These are phyloP conservation scores for Aspergillus tamarii DNA, from an alignment of 2,329 filamentous ascomycete genomes.

Conservation along the genomic window DNA sequence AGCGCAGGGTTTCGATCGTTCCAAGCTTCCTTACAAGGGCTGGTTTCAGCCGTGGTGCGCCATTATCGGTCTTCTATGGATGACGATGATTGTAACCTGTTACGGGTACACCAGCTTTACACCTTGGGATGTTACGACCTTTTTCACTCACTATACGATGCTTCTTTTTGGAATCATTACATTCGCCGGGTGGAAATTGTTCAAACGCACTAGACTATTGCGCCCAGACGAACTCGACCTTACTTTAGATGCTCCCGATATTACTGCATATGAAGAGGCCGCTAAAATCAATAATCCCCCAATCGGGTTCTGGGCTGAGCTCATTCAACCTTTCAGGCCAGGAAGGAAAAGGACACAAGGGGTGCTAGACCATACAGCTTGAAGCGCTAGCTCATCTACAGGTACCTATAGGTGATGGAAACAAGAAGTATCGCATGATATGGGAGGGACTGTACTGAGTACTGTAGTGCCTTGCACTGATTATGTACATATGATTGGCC, in stretches of 20 bases:
- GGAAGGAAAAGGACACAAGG: neutral
- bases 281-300: constrained; percentile 13
- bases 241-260: constrained; percentile 16
- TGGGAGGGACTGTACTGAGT: neutral
- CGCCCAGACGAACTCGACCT: constrained; percentile 15
- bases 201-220: constrained; percentile 10
- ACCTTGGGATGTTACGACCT: constrained; percentile 67
- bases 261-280: constrained; percentile 19
- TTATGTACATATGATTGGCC: too few species aligned
- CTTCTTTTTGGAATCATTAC: constrained; percentile 67
- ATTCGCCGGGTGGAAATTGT: constrained; percentile 66
- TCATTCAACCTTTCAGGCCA: neutral
- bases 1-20: constrained; percentile 67
- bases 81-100: constrained; percentile 69
- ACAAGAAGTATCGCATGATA: neutral
- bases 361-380: neutral
- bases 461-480: too few species aligned
- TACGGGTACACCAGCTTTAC: constrained; percentile 74
- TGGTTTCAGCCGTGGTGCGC: constrained; percentile 70
- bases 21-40: constrained; percentile 67
- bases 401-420: neutral
- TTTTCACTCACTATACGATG: constrained; percentile 71
- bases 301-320: constrained; percentile 19
- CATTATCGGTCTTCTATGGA: constrained; percentile 64
- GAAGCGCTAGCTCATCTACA: neutral